Evolutionary conservation across 2,329 filamentous ascomycete species (phyloP), one percentile per base, ranked within the genome.

Genomic region (Rutstroemia sp.): DNA sequence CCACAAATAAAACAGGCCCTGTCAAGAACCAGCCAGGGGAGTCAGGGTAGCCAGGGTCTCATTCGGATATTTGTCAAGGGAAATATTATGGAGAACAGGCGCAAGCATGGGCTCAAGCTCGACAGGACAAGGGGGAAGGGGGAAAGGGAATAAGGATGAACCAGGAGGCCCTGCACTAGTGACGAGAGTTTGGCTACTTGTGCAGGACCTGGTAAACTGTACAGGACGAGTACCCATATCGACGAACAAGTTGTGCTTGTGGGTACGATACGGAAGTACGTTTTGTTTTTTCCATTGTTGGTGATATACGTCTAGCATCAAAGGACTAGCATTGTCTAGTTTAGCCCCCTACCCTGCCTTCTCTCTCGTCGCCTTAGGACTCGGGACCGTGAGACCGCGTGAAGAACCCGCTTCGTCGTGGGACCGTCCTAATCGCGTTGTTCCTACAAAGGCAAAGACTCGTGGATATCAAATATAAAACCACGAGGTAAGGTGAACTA

Each of bases 1-100:
- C 56, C 27, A 55, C 51, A 54, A 48, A 55, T 57, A 57, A 17
- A 48, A 54, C n/a, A 55, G 25, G 47, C 39, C 53, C 46, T 55
- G 49, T 57, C 42, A 48, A 53, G 36, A 47, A 39, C 23, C 45
- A 57, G 25, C 30, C 30, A 34, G 30, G 30, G 30, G 9, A 34
- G 30, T 12, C 30, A 34, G 55, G 55, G 27, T 57, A 34, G 30
- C 10, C 30, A 34, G 55, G 55, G 27, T 57, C 12, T 16, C 53
- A 44, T 51, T 55, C 46, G 46, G 53, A 40, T 55, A 19, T 55
- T 45, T 55, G 46, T 48, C 27, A 50, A 55, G 53, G 39, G 9
- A 17, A 42, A 17, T 42, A 17, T 40, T 14, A 16, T 42, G 19
- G 39, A n/a, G 39, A 42, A 17, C 16, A 19, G 19, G 19, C 19